Conservation (phyloP, 129 eudicot genomes). For the Arctium minus region DNA sequence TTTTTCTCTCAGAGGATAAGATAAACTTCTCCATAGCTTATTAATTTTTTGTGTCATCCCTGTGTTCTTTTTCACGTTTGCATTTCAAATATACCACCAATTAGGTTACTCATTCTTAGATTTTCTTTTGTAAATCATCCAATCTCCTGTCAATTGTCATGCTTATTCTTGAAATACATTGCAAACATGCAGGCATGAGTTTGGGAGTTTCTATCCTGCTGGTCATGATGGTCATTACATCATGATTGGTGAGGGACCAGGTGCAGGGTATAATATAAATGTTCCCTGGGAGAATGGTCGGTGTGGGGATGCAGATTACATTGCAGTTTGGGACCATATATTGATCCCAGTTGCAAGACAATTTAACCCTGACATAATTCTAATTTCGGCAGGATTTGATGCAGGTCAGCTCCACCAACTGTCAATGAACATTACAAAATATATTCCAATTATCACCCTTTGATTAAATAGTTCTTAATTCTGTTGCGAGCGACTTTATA, state of each 20-base stretch:
- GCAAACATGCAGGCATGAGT: slow-evolving; percentile 57
- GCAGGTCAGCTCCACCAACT: slow-evolving; percentile 64
- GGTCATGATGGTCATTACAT: slow-evolving; percentile 75
- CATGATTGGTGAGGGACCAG: slow-evolving; percentile 86
- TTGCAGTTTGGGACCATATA: slow-evolving; percentile 93
- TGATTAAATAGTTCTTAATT: background rate
- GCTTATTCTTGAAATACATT: slow-evolving; percentile 2
- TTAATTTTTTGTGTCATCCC: background rate
- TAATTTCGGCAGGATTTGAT: slow-evolving; percentile 97
- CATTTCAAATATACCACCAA: background rate
- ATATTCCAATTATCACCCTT: background rate
- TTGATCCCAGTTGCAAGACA: slow-evolving; percentile 90
- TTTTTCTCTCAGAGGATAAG: background rate
- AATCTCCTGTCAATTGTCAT: background rate
- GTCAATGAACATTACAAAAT: background rate
- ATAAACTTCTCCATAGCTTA: background rate
- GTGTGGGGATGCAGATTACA: slow-evolving; percentile 93
- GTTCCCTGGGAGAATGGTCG: slow-evolving; percentile 89
- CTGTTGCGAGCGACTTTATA: background rate
- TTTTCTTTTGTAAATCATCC: background rate
- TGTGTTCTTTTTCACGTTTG: background rate
- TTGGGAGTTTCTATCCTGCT: slow-evolving; percentile 73
- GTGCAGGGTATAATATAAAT: slow-evolving; percentile 82
- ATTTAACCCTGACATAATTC: slow-evolving; percentile 72
- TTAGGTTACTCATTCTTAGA: background rate